Evolutionary conservation across 768 basidiomycete species (phyloP).

Genomic region (Pleurotus tuoliensis): DNA sequence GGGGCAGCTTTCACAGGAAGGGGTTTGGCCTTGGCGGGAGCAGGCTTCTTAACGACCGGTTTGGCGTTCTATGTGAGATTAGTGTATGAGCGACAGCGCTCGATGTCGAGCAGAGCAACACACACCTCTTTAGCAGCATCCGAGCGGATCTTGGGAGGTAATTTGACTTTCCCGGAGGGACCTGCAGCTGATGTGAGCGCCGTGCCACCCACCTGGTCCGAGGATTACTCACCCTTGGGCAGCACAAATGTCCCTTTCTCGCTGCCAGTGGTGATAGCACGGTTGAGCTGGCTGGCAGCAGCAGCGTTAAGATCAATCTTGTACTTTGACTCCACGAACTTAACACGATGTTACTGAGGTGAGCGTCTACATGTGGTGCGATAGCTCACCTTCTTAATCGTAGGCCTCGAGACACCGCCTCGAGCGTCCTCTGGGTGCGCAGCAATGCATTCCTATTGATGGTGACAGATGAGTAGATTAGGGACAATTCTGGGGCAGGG

Average conservation of each 20-base stretch:
- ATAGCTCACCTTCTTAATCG: constrained; percentile 68
- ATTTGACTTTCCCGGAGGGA: constrained; percentile 45
- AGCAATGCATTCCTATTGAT: constrained; percentile 62
- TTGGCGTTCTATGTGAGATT: constrained; percentile 35
- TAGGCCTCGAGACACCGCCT: constrained; percentile 72
- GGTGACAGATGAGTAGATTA: constrained; percentile 26
- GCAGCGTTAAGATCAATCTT: constrained; percentile 71
- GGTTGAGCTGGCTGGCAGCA: constrained; percentile 72
- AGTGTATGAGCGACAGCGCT: not conserved
- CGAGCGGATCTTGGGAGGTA: constrained; percentile 60
- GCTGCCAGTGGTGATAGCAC: constrained; percentile 62
- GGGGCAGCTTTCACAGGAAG: constrained; percentile 20
- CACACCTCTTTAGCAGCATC: constrained; percentile 53
- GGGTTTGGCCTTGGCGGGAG: constrained; percentile 14
- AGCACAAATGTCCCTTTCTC: constrained; percentile 46
- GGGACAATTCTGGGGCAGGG: constrained; percentile 18
- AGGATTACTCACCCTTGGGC: constrained; percentile 39
- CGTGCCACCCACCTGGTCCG: not conserved
- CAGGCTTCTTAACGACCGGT: constrained; percentile 22
- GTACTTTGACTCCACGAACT: constrained; percentile 86
- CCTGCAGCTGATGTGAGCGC: constrained; percentile 26
- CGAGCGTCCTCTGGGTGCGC: constrained; percentile 69
- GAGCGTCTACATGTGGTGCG: constrained; percentile 10
- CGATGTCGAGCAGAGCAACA: no score
- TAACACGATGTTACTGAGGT: constrained; percentile 11